Conservation (phyloP, 192 early-diverging fungal species). For the Coemansia sp. region DNA sequence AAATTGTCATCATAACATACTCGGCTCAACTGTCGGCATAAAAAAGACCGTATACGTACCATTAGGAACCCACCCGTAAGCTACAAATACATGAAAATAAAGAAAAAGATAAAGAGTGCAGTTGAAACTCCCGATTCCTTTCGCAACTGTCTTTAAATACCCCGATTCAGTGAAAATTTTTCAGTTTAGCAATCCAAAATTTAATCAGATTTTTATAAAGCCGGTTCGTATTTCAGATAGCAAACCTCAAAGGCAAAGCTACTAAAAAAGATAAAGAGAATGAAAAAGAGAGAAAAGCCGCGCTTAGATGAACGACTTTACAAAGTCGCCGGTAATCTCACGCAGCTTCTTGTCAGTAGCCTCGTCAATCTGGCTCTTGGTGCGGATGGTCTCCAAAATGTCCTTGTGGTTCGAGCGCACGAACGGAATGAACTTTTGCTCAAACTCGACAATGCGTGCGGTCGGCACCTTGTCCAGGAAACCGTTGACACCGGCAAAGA, state of each 20-base stretch:
- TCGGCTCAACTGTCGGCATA: background rate
- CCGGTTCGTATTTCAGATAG: too few relatives aligned
- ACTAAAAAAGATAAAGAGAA: constrained; percentile 6
- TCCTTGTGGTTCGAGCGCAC: constrained; percentile 86
- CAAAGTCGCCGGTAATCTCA: constrained; percentile 74
- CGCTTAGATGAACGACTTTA: constrained; percentile 73
- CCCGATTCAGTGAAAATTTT: constrained; percentile 10
- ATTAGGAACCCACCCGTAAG: too few relatives aligned
- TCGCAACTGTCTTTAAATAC: too few relatives aligned
- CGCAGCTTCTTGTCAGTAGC: constrained; percentile 93
- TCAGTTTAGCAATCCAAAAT: constrained; percentile 2
- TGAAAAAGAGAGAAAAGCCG: constrained; percentile 6
- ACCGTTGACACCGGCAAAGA: constrained; percentile 99
- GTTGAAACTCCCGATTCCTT: too few relatives aligned
- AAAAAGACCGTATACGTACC: too few relatives aligned
- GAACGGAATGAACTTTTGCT: constrained; percentile 85
- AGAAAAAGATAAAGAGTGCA: too few relatives aligned
- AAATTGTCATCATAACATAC: constrained; percentile 46
- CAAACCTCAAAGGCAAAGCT: background rate
- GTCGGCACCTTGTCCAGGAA: constrained; percentile 99
- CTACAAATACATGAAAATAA: too few relatives aligned
- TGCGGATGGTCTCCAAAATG: constrained; percentile 87
- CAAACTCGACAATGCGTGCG: constrained; percentile 91
- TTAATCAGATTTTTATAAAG: too few relatives aligned
- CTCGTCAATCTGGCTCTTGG: constrained; percentile 82